Conservation (phyloP, 2,329 filamentous ascomycete species). For the Atkinsonella hypoxylon region DNA sequence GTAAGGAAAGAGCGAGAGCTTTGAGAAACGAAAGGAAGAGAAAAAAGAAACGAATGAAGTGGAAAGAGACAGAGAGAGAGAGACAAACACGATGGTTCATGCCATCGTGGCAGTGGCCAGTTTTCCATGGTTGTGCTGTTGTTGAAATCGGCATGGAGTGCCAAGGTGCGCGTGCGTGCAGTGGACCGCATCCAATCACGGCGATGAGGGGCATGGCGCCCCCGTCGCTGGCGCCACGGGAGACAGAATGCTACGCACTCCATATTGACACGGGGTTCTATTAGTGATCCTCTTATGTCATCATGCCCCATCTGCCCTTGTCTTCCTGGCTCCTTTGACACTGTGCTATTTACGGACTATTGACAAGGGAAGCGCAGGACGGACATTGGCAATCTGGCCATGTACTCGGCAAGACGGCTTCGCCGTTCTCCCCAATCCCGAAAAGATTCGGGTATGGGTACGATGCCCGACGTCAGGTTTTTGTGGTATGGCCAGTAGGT, state of each 20-base stretch:
- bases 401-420: not conserved
- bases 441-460: slow-evolving; percentile 2
- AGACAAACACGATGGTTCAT: no score
- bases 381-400: not conserved
- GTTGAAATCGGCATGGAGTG: no score
- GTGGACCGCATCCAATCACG: not conserved
- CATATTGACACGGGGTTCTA: not conserved
- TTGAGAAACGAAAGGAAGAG: no score
- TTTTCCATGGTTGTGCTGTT: no score
- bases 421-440: no score
- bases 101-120: no score
- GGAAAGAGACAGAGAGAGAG: no score
- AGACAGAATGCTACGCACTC: slow-evolving; percentile 1
- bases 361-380: not conserved
- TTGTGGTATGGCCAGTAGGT: not conserved
- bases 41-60: no score
- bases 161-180: not conserved
- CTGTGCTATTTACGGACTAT: not conserved
- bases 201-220: not conserved
- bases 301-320: not conserved
- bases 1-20: not conserved
- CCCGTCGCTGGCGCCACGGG: not conserved
- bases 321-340: not conserved
- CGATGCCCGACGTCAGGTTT: not conserved
- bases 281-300: slow-evolving; percentile 2